Conservation (phyloP, 192 early-diverging fungal genomes). For the Coemansia sp. region DNA sequence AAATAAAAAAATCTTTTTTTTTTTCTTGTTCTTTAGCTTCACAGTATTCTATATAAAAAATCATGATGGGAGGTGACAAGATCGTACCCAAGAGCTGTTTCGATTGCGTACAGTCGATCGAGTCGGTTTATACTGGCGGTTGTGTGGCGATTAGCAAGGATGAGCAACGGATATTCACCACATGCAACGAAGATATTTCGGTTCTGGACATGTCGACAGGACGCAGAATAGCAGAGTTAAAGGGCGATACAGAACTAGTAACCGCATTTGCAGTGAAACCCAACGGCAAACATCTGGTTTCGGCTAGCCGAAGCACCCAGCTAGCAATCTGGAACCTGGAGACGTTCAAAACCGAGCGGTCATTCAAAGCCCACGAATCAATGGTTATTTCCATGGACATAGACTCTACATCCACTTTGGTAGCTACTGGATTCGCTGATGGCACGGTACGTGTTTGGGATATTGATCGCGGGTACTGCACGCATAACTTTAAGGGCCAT, state of each 20-base stretch:
- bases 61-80: slow-evolving; percentile 25
- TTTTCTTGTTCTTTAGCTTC: no score
- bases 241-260: slow-evolving; percentile 82
- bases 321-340: slow-evolving; percentile 79
- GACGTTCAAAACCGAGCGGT: slow-evolving; percentile 60
- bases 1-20: no score
- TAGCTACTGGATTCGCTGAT: slow-evolving; percentile 96
- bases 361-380: slow-evolving; percentile 80
- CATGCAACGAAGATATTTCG: slow-evolving; percentile 78
- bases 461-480: slow-evolving; percentile 85
- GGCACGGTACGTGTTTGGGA: slow-evolving; percentile 96
- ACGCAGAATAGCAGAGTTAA: slow-evolving; percentile 59
- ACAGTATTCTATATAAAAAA: slow-evolving; percentile 6
- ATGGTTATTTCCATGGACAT: slow-evolving; percentile 91
- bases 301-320: slow-evolving; percentile 76
- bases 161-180: slow-evolving; percentile 69
- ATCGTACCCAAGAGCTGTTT: slow-evolving; percentile 57
- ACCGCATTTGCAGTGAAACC: slow-evolving; percentile 84
- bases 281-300: slow-evolving; percentile 72
- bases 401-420: slow-evolving; percentile 83
- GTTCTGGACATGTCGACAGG: slow-evolving; percentile 71
- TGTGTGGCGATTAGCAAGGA: slow-evolving; percentile 68
- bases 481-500: slow-evolving; percentile 95
- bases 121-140: slow-evolving; percentile 90
- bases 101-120: slow-evolving; percentile 73